phyloP scores from a whole-genome alignment of 2,329 filamentous ascomycete species.

The Colletotrichum euphorbiae region DNA sequence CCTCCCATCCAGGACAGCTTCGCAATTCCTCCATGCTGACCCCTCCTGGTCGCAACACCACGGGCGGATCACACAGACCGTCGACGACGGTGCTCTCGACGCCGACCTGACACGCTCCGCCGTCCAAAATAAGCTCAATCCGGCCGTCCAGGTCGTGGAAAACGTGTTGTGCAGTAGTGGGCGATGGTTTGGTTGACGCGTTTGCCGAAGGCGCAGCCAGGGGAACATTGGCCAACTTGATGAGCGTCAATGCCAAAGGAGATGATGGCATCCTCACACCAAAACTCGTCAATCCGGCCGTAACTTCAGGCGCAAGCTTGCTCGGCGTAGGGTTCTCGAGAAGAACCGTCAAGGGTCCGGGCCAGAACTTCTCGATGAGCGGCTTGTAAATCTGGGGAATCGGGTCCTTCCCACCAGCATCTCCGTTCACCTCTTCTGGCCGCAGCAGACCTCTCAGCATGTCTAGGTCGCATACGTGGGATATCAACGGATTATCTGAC shows the following conservation, averaged over 20 bases:
- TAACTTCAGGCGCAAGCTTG: slow-evolving; percentile 88
- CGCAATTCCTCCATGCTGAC: slow-evolving; percentile 85
- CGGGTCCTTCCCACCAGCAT: slow-evolving; percentile 47
- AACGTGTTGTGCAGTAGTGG: slow-evolving; percentile 91
- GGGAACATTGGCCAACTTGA: slow-evolving; percentile 80
- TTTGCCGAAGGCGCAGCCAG: slow-evolving; percentile 95
- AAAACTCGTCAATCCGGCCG: slow-evolving; percentile 85
- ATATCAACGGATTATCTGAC: slow-evolving; percentile 94
- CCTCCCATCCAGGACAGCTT: slow-evolving; percentile 82
- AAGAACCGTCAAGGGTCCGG: slow-evolving; percentile 91
- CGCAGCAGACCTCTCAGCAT: slow-evolving; percentile 77
- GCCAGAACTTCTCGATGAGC: slow-evolving; percentile 89
- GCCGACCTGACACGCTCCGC: slow-evolving; percentile 86
- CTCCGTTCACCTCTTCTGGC: slow-evolving; percentile 41
- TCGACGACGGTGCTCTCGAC: slow-evolving; percentile 98
- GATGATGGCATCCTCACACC: slow-evolving; percentile 91
- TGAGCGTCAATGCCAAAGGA: slow-evolving; percentile 87
- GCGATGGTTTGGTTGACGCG: slow-evolving; percentile 91
- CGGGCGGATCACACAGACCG: slow-evolving; percentile 83
- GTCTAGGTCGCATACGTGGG: slow-evolving; percentile 84
- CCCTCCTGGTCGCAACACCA: slow-evolving; percentile 87
- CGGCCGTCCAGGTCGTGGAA: slow-evolving; percentile 83
- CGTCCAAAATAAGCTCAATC: slow-evolving; percentile 90
- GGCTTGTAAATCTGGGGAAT: slow-evolving; percentile 82
- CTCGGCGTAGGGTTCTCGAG: slow-evolving; percentile 79